Evolutionary conservation across 805 yeast genomes (phyloP), one percentile per base, ranked within the genome.

Genomic region (Hanseniaspora osmophila): DNA sequence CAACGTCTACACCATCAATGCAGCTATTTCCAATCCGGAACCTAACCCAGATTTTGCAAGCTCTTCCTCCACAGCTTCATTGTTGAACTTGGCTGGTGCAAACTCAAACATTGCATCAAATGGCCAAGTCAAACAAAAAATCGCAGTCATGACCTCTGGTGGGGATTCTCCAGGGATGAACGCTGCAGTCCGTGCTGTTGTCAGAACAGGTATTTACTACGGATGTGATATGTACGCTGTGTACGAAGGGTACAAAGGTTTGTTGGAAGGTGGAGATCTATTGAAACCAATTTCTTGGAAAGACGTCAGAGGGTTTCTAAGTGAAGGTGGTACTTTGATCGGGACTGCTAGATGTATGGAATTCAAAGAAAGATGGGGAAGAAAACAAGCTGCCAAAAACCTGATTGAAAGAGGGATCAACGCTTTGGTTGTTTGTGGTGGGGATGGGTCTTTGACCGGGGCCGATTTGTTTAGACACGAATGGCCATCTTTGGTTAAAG

Each of bases 111-210:
- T n/a, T 3, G 35, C 16, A 12, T 10, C 44, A 15, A 38, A 22
- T 29, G 40, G 44, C 5, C 37, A 37, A 22, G 13, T 37, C 29
- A 41, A 41, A 55, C 67, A 77, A 63, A 76, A 78, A 53, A 84
- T 92, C 51, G 98, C 94, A 4, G 92, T 92, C 43, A 87, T 92
- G 90, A 92, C 97, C 6, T 85, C 95, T 1, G 98, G 98, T 55
- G 98, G 99, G 65, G 99, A 92, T 61, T 84, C 97, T 44, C 98
- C 94, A 30, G 99, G 99, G 57, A 92, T 92, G 98, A 86, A 87
- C 64, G 90, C 96, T 4, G 84, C 80, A 27, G 98, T 92, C 7
- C 74, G 98, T 51, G 95, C 97, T 0, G 94, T 92, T 48, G 95
- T 90, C 9, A 75, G 98, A 55, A 77, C 96, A 1, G 95, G 95